These are phyloP conservation scores for Andrographis paniculata DNA, from an alignment of 305 asterid species.

Conservation along the genomic window DNA sequence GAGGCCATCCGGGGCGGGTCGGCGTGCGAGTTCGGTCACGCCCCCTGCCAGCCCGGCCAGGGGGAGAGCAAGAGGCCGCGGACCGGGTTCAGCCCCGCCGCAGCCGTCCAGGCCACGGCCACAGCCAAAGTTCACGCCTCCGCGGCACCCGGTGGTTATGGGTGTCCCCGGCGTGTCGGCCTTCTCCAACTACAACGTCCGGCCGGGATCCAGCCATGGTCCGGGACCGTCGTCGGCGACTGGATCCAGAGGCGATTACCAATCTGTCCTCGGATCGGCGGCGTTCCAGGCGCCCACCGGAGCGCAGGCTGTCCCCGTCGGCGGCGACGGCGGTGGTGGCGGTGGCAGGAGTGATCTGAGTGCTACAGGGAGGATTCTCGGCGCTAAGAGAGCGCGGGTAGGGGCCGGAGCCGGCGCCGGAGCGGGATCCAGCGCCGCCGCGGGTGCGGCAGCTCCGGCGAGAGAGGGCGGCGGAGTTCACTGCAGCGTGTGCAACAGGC, in stretches of 20 bases:
- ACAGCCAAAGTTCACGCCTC: background rate
- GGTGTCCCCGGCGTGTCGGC: conserved; percentile 16
- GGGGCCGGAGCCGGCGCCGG: conserved; percentile 4
- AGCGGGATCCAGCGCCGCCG: background rate
- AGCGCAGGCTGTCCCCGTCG: conserved; percentile 2
- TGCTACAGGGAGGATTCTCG: too few relatives aligned
- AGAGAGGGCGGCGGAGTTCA: background rate
- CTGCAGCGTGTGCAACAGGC: conserved; percentile 23
- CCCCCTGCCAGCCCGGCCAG: too few relatives aligned
- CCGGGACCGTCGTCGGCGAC: background rate
- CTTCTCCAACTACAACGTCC: conserved; percentile 5
- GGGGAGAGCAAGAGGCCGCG: too few relatives aligned
- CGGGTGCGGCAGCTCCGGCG: background rate
- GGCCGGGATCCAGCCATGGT: background rate
- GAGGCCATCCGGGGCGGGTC: too few relatives aligned
- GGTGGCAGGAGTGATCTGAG: background rate
- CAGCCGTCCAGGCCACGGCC: too few relatives aligned
- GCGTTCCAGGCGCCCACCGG: background rate
- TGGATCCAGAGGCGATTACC: background rate
- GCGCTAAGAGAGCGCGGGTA: background rate
- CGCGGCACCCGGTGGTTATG: conserved; percentile 4
- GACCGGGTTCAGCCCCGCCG: too few relatives aligned
- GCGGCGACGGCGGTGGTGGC: background rate
- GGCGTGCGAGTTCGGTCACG: too few relatives aligned
- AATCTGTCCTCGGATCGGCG: background rate